Percentiles rank a stretch among this genome's conserved stretches.
Conservation (phyloP, 345 rosid genomes). For the Eucalyptus melliodora region DNA sequence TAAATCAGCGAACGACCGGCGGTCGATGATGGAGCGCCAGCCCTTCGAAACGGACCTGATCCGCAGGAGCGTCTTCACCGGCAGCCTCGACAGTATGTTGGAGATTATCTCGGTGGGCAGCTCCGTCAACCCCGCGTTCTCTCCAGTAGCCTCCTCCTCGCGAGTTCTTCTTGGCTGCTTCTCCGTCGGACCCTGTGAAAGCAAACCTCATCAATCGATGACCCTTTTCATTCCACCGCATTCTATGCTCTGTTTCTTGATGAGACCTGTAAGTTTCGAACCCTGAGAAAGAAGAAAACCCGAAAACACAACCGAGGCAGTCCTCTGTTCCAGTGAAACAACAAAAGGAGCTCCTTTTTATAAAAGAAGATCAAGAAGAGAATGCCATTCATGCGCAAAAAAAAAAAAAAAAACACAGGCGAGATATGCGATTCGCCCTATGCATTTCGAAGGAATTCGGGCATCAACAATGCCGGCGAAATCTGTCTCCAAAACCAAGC, state of each 20-base stretch:
- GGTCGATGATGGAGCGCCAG: neutral
- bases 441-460: neutral
- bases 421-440: neutral
- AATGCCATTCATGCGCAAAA: neutral
- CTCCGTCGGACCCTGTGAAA: neutral
- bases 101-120: neutral
- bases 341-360: neutral
- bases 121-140: neutral
- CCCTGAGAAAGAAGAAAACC: neutral
- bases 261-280: neutral
- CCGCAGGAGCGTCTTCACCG: neutral
- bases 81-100: neutral
- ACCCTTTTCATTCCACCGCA: neutral
- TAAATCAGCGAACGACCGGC: neutral
- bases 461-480: neutral
- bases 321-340: neutral
- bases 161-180: neutral
- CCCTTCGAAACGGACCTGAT: neutral
- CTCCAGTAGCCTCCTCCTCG: neutral
- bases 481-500: neutral
- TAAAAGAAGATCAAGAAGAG: neutral
- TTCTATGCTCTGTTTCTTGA: neutral
- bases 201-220: neutral
- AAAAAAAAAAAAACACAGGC: neutral
- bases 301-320: neutral